A percentile compares a stretch with the other conserved stretches of the same genome.
Conservation (phyloP, 192 early-diverging fungal species). For the Rhizophagus sp. region DNA sequence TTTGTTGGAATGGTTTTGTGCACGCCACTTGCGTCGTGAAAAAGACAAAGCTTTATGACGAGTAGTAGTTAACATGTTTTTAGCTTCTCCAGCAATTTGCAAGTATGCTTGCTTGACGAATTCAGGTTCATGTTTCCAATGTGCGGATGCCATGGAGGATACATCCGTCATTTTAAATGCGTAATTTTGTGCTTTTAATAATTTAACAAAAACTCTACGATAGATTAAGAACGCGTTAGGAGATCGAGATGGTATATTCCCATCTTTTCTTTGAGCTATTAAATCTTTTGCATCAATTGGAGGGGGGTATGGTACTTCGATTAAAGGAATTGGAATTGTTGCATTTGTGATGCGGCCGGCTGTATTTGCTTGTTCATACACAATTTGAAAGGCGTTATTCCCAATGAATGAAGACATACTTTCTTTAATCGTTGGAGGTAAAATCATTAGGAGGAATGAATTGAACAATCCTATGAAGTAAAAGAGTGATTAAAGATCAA, state of each 20-base stretch:
- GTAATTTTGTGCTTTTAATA: not conserved
- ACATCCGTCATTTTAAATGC: conserved; percentile 23
- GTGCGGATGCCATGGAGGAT: not conserved
- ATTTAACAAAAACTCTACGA: not conserved
- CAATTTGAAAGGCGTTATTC: not conserved
- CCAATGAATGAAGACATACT: not conserved
- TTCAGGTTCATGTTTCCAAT: conserved; percentile 4
- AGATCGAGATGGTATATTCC: not conserved
- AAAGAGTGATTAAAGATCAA: not conserved
- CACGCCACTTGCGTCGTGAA: not conserved
- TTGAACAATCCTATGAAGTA: not conserved
- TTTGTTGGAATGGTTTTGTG: not conserved
- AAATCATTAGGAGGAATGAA: not conserved
- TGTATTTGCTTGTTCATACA: not conserved
- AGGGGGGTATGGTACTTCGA: conserved; percentile 17
- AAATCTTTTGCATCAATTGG: not conserved
- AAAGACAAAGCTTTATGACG: conserved; percentile 5
- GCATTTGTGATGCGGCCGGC: not conserved
- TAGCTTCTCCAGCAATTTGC: conserved; percentile 3
- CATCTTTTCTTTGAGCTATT: not conserved
- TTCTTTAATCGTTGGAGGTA: not conserved
- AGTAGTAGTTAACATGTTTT: not conserved
- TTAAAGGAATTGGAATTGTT: not conserved
- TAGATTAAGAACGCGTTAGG: conserved; percentile 23
- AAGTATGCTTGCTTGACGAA: not conserved